Evolutionary conservation across 2,329 filamentous ascomycete species (phyloP), one percentile per base, ranked within the genome.

Genomic region (Botrytis tulipae): DNA sequence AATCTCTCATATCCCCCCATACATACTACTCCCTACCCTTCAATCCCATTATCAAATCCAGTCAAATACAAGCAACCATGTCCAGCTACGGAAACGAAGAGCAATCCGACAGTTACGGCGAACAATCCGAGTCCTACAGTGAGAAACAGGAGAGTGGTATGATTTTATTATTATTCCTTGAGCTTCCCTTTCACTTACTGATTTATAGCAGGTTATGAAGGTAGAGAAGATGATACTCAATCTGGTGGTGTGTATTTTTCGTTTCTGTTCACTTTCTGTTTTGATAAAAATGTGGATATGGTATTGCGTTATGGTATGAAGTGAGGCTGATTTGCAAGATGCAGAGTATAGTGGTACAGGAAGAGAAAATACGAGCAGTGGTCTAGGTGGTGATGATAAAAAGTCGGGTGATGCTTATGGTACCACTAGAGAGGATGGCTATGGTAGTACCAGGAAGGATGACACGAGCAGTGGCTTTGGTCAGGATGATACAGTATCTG

Each of bases 91-190:
- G n/a, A 25, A 44, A 70, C 20, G 48, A 72, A 16, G 48, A 72
- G 66, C 70, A 67, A 59, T 72, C 70, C 8, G 48, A 40, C 8
- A 37, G 29, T 22, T 67, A 66, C 29, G 61, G 48, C 12, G 48
- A 46, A 59, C 37, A 59, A 60, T 60, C 70, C 5, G 48, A 32
- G 10, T 37, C 37, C 40, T 72, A 67, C 20, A 48, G 37, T 8
- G 70, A 48, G 22, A 22, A 72, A 20, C 60, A 66, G 35, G 48
- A 67, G 22, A 67, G 29, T 59, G 61, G 61, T 72, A 66, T 18
- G 57, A 51, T 18, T 10, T 20, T 0, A 10, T 59, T 5, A 42
- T 35, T 44, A 18, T 51, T 4, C 37, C 16, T 4, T 29, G 4
- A 7, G 42, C 2, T 29, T n/a, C 37, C 1, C 16, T 54, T 68